Conservation (phyloP, 2,329 filamentous ascomycete species). For the Aspergillus fumigatus region DNA sequence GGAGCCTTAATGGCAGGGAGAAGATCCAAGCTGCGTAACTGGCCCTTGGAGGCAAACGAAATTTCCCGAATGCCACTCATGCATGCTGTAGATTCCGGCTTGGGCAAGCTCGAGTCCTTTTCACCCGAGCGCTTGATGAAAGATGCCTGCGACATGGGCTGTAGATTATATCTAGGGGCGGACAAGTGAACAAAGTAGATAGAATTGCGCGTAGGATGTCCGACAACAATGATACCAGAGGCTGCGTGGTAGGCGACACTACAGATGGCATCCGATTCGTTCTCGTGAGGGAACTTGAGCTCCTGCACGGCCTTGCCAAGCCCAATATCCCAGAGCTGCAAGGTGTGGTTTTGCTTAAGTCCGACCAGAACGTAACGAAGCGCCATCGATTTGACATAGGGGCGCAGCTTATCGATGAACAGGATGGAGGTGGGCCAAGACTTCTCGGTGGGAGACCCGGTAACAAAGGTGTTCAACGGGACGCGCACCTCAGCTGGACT, state of each 20-base stretch:
- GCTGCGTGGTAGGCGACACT: constrained; percentile 90
- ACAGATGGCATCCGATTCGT: constrained; percentile 96
- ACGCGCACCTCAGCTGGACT: constrained; percentile 71
- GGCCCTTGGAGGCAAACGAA: constrained; percentile 80
- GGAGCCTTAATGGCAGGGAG: constrained; percentile 59
- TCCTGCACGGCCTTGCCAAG: constrained; percentile 95
- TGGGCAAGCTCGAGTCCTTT: constrained; percentile 68
- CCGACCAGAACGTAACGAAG: constrained; percentile 94
- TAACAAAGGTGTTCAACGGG: constrained; percentile 80
- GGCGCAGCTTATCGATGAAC: constrained; percentile 91
- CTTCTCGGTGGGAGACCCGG: constrained; percentile 83
- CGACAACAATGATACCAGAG: constrained; percentile 89
- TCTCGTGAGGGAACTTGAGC: constrained; percentile 91
- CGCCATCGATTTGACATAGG: constrained; percentile 84
- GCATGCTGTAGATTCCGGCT: constrained; percentile 91
- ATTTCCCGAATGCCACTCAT: constrained; percentile 96
- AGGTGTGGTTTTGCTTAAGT: constrained; percentile 97
- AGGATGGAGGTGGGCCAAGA: constrained; percentile 95
- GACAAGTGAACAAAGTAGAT: constrained; percentile 96
- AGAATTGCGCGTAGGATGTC: constrained; percentile 93
- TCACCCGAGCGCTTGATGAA: constrained; percentile 75
- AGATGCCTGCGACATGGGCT: constrained; percentile 75
- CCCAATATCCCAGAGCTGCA: constrained; percentile 96
- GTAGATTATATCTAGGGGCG: constrained; percentile 83
- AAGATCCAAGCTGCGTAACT: constrained; percentile 86